These are phyloP conservation scores for Sporothrix brasiliensis DNA, from an alignment of 2,329 filamentous ascomycete species.

Conservation along the genomic window DNA sequence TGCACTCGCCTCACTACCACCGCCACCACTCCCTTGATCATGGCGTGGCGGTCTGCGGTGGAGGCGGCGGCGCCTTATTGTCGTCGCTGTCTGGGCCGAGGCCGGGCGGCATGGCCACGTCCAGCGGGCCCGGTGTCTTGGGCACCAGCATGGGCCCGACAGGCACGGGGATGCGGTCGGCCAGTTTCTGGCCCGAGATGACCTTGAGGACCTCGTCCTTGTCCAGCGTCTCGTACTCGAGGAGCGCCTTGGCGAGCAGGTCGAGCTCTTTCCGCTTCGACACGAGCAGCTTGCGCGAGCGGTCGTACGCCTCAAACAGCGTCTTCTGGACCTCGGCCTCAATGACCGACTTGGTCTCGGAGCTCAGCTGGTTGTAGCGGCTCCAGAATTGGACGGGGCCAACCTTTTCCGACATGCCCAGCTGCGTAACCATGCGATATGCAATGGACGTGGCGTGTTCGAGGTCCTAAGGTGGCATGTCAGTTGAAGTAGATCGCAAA, in stretches of 20 bases:
- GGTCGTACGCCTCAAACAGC: constrained; percentile 77
- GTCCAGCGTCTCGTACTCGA: constrained; percentile 92
- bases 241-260: constrained; percentile 80
- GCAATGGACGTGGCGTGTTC: constrained; percentile 78
- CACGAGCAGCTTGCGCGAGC: constrained; percentile 71
- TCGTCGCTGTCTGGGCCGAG: constrained; percentile 29
- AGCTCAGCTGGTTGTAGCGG: constrained; percentile 79
- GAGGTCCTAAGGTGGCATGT: constrained; percentile 65
- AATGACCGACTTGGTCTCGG: constrained; percentile 82
- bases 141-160: constrained; percentile 70
- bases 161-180: constrained; percentile 65
- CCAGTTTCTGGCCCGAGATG: constrained; percentile 80
- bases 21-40: not conserved
- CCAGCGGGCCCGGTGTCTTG: constrained; percentile 32
- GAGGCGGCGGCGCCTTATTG: constrained; percentile 34
- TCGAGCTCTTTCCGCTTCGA: constrained; percentile 84
- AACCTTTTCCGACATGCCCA: constrained; percentile 85
- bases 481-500: not conserved
- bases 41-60: constrained; percentile 32
- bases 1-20: not conserved
- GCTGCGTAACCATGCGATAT: constrained; percentile 83
- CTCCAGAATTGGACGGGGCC: constrained; percentile 87
- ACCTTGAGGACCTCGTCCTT: constrained; percentile 89
- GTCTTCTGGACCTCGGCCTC: constrained; percentile 85
- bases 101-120: constrained; percentile 32